Conservation (phyloP, 352 stramenopile genomes). For the Pythium aphanidermatum region DNA sequence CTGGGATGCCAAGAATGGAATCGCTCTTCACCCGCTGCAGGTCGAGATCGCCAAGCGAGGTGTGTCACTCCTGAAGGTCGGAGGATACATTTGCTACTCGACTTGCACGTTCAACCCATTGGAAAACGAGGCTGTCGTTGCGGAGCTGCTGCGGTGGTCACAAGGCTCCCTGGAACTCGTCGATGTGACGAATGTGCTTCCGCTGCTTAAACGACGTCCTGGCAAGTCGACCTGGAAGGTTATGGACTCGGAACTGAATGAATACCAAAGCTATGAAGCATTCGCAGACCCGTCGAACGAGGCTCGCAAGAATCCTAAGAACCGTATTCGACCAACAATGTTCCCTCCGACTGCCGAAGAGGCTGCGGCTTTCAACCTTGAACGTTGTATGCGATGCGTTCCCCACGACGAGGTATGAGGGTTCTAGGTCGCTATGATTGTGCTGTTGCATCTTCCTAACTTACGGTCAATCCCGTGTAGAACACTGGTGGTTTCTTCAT, state of each 20-base stretch:
- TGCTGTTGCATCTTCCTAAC: no score
- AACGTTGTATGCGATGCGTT: slow-evolving; percentile 95
- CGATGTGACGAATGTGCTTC: slow-evolving; percentile 75
- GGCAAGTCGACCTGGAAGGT: slow-evolving; percentile 94
- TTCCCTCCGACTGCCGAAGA: slow-evolving; percentile 87
- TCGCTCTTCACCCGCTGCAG: slow-evolving; percentile 94
- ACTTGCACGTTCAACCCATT: slow-evolving; percentile 99
- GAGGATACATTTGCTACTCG: slow-evolving; percentile 94
- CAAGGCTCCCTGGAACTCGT: slow-evolving; percentile 90
- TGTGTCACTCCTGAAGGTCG: slow-evolving; percentile 88
- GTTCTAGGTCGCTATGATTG: no score
- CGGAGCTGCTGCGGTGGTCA: slow-evolving; percentile 90
- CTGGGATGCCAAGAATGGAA: slow-evolving; percentile 90
- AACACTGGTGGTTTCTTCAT: slow-evolving; percentile 99
- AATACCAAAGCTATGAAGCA: slow-evolving; percentile 74
- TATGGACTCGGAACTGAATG: slow-evolving; percentile 75
- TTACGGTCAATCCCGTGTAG: no score
- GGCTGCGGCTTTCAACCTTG: slow-evolving; percentile 68
- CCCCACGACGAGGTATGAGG: slow-evolving; percentile 95
- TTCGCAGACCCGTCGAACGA: slow-evolving; percentile 47
- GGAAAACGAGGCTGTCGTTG: slow-evolving; percentile 99
- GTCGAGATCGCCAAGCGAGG: slow-evolving; percentile 93
- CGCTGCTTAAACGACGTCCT: slow-evolving; percentile 76
- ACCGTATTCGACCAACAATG: slow-evolving; percentile 79
- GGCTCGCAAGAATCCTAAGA: slow-evolving; percentile 71